Percentiles rank a stretch among this genome's conserved stretches.
Evolutionary conservation across 2,329 filamentous ascomycete genomes (phyloP).

Genomic region (Beauveria pseudobassiana): DNA sequence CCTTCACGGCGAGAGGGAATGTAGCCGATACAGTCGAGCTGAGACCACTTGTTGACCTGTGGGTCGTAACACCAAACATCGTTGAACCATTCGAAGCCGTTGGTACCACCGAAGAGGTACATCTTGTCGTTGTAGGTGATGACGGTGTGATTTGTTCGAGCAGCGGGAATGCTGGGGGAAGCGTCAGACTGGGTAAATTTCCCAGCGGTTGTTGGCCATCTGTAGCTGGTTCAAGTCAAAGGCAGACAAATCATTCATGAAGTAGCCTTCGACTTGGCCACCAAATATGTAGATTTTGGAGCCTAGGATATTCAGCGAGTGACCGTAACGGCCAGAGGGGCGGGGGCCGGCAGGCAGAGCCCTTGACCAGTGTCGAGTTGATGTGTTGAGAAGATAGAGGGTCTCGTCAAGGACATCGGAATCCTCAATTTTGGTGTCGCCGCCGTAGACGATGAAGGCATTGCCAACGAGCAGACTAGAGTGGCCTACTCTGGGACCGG

Average conservation of each 20-base stretch:
- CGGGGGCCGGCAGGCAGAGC: constrained; percentile 80
- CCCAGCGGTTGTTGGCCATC: constrained; percentile 86
- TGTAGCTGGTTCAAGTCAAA: constrained; percentile 96
- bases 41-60: constrained; percentile 70
- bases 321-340: constrained; percentile 87
- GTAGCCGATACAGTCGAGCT: constrained; percentile 94
- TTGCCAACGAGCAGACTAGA: constrained; percentile 92
- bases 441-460: constrained; percentile 97
- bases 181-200: constrained; percentile 64
- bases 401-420: constrained; percentile 89
- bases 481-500: constrained; percentile 90
- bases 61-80: constrained; percentile 97
- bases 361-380: constrained; percentile 95
- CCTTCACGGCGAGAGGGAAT: constrained; percentile 91
- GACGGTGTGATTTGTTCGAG: constrained; percentile 89
- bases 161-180: constrained; percentile 60
- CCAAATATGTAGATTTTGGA: constrained; percentile 98
- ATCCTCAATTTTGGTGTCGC: constrained; percentile 96
- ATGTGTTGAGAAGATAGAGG: constrained; percentile 92
- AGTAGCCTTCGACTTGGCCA: constrained; percentile 92
- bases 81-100: constrained; percentile 96
- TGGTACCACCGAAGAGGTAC: constrained; percentile 95
- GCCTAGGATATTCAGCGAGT: constrained; percentile 91
- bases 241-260: constrained; percentile 94
- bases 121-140: constrained; percentile 89